Evolutionary conservation across 1,139 yeast species (phyloP), one percentile per base, ranked within the genome.

Genomic region (Pichia sp.): DNA sequence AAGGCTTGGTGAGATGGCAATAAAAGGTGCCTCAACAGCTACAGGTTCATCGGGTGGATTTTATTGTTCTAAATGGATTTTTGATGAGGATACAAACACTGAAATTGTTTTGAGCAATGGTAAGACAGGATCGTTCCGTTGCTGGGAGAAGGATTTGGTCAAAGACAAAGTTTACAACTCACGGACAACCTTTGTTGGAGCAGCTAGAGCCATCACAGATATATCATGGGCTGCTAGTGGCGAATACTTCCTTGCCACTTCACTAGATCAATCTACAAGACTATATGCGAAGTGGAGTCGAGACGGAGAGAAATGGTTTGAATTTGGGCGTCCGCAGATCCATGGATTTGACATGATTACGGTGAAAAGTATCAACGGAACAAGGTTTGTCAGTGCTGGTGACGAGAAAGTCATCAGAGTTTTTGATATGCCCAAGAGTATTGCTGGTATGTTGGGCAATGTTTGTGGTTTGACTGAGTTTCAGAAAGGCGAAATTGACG

Each of bases 31-130:
- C 0, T 87, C 96, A 4, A 92, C 99, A 0, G 99, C 99, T 3
- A 93, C 99, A 0, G 99, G 99, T 10, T 88, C 99, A 0, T 83
- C 97, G 2, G 99, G 99, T 61, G 99, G 99, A 3, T 92, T 95
- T 68, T 93, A 97, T 96, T 80, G 89, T 1, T 86, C 95, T 52
- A 66, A 85, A 36, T 93, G 98, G 97, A 80, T 87, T 52, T 67
- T 74, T 8, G 73, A 78, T 42, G 68, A 70, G 1, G 67, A 69
- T 1, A 29, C 46, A 13, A 70, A 69, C 0, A 62, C 61, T 16
- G 82, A 81, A 59, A 78, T 77, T 59, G 82, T 90, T 26, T 72
- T 89, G 48, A 86, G 97, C 4, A 82, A 87, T 63, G 96, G 97
- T 58, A 88, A 85, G 64, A 90, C 98, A 1, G 99, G 99, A 8